Evolutionary conservation across 305 asterid species (phyloP).

Genomic region (Plantago rigida): DNA sequence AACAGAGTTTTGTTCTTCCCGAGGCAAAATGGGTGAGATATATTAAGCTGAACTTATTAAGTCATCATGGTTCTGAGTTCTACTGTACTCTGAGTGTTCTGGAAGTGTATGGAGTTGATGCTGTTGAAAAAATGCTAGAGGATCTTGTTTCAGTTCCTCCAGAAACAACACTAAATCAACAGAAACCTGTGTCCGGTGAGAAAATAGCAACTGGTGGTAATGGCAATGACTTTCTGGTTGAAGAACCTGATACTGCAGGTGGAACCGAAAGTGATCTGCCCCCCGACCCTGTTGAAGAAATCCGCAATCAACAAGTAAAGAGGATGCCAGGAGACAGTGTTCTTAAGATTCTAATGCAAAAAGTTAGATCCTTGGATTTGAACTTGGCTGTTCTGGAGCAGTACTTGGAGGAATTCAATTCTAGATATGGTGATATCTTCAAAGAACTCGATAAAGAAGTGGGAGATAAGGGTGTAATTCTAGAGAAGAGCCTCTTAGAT

Average conservation of each 20-base stretch:
- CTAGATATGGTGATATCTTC: conserved; percentile 58
- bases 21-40: conserved; percentile 95
- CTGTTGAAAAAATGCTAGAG: conserved; percentile 92
- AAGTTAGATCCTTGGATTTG: conserved; percentile 76
- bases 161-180: conserved; percentile 36
- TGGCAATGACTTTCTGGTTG: conserved; percentile 34
- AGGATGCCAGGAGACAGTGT: conserved; percentile 97
- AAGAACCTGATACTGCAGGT: conserved; percentile 33
- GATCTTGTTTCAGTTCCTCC: conserved; percentile 51
- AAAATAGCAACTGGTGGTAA: conserved; percentile 33
- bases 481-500: conserved; percentile 57
- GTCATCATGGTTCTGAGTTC: conserved; percentile 85
- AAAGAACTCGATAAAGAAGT: conserved; percentile 56
- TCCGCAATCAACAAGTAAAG: conserved; percentile 56
- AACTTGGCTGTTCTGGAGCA: conserved; percentile 71
- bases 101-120: conserved; percentile 92
- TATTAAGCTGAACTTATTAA: conserved; percentile 54
- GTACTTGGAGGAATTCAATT: conserved; percentile 68
- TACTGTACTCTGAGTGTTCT: conserved; percentile 78
- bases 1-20: conserved; percentile 57
- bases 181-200: conserved; percentile 32
- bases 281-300: conserved; percentile 67
- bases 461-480: conserved; percentile 41
- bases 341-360: conserved; percentile 80
- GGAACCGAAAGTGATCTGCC: conserved; percentile 41